phyloP scores from a whole-genome alignment of 2,329 filamentous ascomycete genomes.

The Xylaria sp. region DNA sequence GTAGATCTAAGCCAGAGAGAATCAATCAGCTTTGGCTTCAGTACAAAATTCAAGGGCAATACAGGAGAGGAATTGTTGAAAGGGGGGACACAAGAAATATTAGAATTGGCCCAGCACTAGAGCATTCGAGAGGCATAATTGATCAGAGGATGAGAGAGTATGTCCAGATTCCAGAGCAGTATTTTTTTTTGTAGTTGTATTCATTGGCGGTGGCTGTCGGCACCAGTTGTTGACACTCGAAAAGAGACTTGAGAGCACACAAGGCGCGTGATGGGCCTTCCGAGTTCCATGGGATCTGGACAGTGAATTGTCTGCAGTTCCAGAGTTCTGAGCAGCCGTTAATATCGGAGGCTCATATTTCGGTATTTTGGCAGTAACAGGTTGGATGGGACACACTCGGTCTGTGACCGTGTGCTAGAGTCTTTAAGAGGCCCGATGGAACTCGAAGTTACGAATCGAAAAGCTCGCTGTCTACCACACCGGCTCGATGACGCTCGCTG shows the following conservation, averaged over 20 bases:
- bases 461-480: slow-evolving; percentile 22
- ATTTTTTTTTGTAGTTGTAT: background rate
- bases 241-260: background rate
- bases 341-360: slow-evolving; percentile 4
- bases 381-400: slow-evolving; percentile 20
- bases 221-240: background rate
- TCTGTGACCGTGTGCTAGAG: slow-evolving; percentile 8
- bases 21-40: slow-evolving; percentile 23
- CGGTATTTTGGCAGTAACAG: slow-evolving; percentile 3
- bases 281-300: slow-evolving; percentile 5
- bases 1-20: slow-evolving; percentile 28
- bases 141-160: slow-evolving; percentile 1
- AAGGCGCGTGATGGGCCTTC: background rate
- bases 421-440: slow-evolving; percentile 10
- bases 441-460: slow-evolving; percentile 18
- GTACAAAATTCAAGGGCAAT: slow-evolving; percentile 6
- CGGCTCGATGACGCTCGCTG: slow-evolving; percentile 18
- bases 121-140: slow-evolving; percentile 8
- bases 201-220: background rate
- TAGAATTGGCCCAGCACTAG: background rate
- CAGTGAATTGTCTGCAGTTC: slow-evolving; percentile 6
- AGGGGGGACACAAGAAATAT: background rate
- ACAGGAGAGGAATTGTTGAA: background rate
- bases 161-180: background rate
- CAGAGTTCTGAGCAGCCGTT: slow-evolving; percentile 11